phyloP scores from a whole-genome alignment of 1,284 basidiomycete genomes.

The Ceratobasidium papillatum region DNA sequence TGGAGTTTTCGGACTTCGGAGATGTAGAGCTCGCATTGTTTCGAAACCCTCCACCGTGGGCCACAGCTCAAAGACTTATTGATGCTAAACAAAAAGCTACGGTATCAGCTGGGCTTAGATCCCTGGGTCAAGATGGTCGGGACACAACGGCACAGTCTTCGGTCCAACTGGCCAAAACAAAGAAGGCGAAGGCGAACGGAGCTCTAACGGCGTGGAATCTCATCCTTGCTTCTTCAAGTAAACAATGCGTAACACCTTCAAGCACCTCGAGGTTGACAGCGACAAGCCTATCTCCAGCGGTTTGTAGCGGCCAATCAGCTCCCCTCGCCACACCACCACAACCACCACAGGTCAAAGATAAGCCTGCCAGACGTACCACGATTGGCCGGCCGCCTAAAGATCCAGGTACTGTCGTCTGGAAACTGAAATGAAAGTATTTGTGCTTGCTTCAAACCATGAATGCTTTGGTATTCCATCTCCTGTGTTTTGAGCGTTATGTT shows the following conservation, averaged over 20 bases:
- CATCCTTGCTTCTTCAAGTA: conserved; percentile 24
- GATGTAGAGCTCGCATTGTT: conserved; percentile 15
- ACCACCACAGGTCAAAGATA: neutral
- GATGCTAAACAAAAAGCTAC: neutral
- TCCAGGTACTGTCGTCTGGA: conserved; percentile 14
- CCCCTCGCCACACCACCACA: neutral
- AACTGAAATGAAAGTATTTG: neutral
- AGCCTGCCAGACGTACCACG: conserved; percentile 20
- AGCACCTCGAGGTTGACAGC: neutral
- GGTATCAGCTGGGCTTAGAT: too few relatives aligned
- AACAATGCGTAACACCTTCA: neutral
- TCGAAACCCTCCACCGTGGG: conserved; percentile 25
- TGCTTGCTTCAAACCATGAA: neutral
- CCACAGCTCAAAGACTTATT: neutral
- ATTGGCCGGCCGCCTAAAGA: conserved; percentile 9
- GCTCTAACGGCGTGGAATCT: conserved; percentile 5
- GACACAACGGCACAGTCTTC: neutral
- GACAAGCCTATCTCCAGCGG: neutral
- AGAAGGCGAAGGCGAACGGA: neutral
- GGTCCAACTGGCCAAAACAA: conserved; percentile 1
- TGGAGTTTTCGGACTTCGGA: neutral
- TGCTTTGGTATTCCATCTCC: neutral
- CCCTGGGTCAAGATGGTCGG: neutral
- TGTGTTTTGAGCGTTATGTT: neutral
- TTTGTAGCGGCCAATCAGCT: neutral